These are phyloP conservation scores for Penicillium taxi DNA, from an alignment of 495 filamentous ascomycete genomes.

Conservation along the genomic window DNA sequence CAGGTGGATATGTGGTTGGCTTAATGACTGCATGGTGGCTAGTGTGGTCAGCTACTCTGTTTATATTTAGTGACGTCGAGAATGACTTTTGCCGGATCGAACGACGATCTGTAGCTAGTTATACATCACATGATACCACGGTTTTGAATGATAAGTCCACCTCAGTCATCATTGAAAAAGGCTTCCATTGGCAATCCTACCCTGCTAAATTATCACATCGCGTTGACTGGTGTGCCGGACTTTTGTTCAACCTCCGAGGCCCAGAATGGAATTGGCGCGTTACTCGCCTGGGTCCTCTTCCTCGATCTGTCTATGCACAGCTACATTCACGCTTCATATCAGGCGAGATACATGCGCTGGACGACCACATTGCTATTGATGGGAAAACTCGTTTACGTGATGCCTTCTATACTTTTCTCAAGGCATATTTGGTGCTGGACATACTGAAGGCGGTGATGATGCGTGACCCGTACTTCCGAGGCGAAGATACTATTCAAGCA, in stretches of 20 bases:
- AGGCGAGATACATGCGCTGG: constrained; percentile 1
- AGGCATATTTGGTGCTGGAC: constrained; percentile 58
- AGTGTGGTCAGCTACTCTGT: constrained; percentile 53
- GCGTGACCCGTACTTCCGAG: constrained; percentile 68
- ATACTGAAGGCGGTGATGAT: constrained; percentile 56
- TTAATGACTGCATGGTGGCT: constrained; percentile 57
- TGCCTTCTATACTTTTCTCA: constrained; percentile 39
- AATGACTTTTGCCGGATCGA: constrained; percentile 60
- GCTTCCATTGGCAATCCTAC: constrained; percentile 61
- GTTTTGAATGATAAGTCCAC: neutral
- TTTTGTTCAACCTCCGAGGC: constrained; percentile 62
- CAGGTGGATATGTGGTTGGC: constrained; percentile 59
- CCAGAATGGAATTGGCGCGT: constrained; percentile 73
- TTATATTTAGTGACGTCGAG: constrained; percentile 60
- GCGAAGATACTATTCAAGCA: constrained; percentile 24
- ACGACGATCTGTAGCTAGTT: constrained; percentile 8
- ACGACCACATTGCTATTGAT: constrained; percentile 7
- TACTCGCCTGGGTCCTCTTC: constrained; percentile 50
- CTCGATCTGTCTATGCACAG: constrained; percentile 38
- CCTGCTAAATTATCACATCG: constrained; percentile 54
- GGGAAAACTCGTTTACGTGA: constrained; percentile 41
- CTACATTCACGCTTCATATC: constrained; percentile 18
- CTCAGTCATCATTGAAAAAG: neutral
- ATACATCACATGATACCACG: neutral
- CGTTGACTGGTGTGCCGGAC: constrained; percentile 62